Percentiles rank a stretch among this genome's conserved stretches.
Evolutionary conservation across 768 basidiomycete genomes (phyloP).

Genomic region (Cystobasidium ongulense): DNA sequence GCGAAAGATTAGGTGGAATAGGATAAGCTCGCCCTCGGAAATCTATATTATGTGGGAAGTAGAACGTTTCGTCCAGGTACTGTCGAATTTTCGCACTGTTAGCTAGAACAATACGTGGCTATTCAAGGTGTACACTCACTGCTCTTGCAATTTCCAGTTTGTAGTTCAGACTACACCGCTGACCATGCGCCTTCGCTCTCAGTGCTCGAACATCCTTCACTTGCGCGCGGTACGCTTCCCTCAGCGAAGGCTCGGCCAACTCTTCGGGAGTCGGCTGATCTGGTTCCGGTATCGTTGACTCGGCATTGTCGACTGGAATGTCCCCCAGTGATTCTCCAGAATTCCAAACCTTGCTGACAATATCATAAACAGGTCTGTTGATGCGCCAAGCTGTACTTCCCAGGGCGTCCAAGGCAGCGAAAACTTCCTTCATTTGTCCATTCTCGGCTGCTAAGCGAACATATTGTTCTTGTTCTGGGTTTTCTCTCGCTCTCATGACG

Average conservation of each 20-base stretch:
- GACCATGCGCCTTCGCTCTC: constrained; percentile 44
- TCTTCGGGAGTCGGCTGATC: constrained; percentile 46
- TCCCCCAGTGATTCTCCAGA: constrained; percentile 70
- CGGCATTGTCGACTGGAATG: constrained; percentile 65
- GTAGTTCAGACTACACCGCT: constrained; percentile 87
- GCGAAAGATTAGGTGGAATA: constrained; percentile 86
- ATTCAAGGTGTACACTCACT: constrained; percentile 49
- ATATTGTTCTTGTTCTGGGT: constrained; percentile 67
- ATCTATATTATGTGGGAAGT: constrained; percentile 91
- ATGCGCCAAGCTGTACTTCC: constrained; percentile 83
- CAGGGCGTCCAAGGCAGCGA: constrained; percentile 79
- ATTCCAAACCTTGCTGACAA: constrained; percentile 76
- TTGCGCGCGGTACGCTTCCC: constrained; percentile 35
- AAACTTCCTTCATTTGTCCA: constrained; percentile 74
- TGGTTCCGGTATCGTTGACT: constrained; percentile 55
- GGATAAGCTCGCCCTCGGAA: constrained; percentile 97
- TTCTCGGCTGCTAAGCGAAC: constrained; percentile 63
- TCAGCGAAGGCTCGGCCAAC: not conserved
- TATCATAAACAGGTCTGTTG: constrained; percentile 67
- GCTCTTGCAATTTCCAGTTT: constrained; percentile 92
- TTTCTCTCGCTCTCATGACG: constrained; percentile 90
- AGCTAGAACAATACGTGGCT: constrained; percentile 19
- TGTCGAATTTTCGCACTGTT: constrained; percentile 42
- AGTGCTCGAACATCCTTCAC: not conserved
- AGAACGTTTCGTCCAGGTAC: constrained; percentile 82